Evolutionary conservation across 2,329 filamentous ascomycete genomes (phyloP), one percentile per base, ranked within the genome.

Genomic region (Exserohilum rostratum): DNA sequence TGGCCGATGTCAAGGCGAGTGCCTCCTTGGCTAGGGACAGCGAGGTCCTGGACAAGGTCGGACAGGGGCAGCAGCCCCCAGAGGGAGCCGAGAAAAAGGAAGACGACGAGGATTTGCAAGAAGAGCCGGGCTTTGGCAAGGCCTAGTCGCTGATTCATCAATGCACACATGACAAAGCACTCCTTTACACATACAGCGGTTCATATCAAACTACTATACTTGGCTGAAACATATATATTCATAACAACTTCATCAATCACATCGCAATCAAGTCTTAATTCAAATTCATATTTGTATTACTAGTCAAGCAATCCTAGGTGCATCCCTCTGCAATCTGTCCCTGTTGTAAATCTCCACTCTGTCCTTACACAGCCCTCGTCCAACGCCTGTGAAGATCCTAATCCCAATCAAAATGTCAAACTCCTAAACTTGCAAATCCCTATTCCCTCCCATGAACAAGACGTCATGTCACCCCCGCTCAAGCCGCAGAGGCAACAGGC

Each of bases 401-500:
- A n/a, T n/a, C n/a, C n/a, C n/a, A 17, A 40, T 30, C 13, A n/a
- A 25, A 49, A 42, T 47, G 29, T 43, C 43, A 40, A 38, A 25
- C 9, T 29, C 20, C 3, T 6, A n/a, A 13, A 6, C 11, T 15
- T 17, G 15, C 2, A 37, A 17, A 30, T 5, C 15, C n/a, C 6
- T 7, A 6, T 20, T 15, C 7, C 22, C 22, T 7, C 22, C 22
- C 22, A 4, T 25, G 22, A 27, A 27, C 12, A 20, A n/a, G n/a
- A 7, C 7, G 7, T 18, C 2, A 11, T 29, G n/a, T n/a, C n/a
- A n/a, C n/a, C 5, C 31, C 35, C 18, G 13, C 40, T 47, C 58
- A 74, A 53, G 70, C 71, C 17, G 67, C 65, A 15, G 69, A 67
- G 27, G 71, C 66, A 51, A 73, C 65, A 6, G 68, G 67, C 60